Conservation (phyloP, 495 filamentous ascomycete species). For the Echria macrotheca region DNA sequence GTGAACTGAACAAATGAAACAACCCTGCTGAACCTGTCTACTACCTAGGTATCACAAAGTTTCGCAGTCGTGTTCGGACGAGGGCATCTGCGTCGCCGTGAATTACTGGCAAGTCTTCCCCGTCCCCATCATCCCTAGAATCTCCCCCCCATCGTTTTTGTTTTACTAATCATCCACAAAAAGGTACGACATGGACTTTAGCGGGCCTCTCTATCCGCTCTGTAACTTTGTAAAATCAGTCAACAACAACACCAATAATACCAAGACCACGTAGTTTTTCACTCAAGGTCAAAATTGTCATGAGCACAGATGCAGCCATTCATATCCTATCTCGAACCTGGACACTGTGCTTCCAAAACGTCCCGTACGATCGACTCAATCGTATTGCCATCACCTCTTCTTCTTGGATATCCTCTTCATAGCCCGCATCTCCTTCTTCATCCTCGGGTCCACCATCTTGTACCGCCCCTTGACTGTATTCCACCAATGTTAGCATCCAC, state of each 20-base stretch:
- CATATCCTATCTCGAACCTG: too few species aligned
- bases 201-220: slow-evolving; percentile 53
- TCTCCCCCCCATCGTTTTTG: not conserved
- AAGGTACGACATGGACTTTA: slow-evolving; percentile 70
- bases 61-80: slow-evolving; percentile 58
- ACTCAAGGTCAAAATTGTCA: too few species aligned
- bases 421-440: slow-evolving; percentile 97
- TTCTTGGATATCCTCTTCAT: slow-evolving; percentile 65
- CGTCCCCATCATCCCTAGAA: too few species aligned
- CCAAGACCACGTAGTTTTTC: too few species aligned
- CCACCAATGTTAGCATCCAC: not conserved
- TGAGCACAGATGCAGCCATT: too few species aligned
- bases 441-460: slow-evolving; percentile 94
- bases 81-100: slow-evolving; percentile 60
- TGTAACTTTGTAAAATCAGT: slow-evolving; percentile 44
- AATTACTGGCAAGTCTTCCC: slow-evolving; percentile 64
- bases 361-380: too few species aligned
- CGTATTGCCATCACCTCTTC: too few species aligned
- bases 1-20: too few species aligned
- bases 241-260: not conserved
- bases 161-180: not conserved
- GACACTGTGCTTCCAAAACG: too few species aligned
- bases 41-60: slow-evolving; percentile 62
- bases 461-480: slow-evolving; percentile 84
- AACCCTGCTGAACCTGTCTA: too few species aligned